Evolutionary conservation across 106 monocot genomes (phyloP).

Genomic region (Allium cepa): DNA sequence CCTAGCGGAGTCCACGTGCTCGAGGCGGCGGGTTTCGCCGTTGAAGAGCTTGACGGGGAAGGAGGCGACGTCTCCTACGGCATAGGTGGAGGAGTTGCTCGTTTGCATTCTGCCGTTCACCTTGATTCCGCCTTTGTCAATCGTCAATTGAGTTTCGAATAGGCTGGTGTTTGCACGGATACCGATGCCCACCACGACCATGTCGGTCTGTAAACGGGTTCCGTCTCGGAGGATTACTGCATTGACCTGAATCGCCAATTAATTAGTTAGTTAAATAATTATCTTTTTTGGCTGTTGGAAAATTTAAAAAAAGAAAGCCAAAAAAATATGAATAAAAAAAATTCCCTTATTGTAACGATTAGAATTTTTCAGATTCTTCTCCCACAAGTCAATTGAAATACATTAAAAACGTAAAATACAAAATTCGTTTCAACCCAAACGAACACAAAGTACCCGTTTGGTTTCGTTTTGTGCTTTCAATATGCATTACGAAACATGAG

Average conservation of each 20-base stretch:
- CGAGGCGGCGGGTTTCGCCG: slow-evolving; percentile 62
- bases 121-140: slow-evolving; percentile 94
- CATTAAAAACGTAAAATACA: too few species aligned
- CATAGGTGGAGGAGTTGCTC: slow-evolving; percentile 72
- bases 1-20: slow-evolving; percentile 92
- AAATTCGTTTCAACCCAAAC: too few species aligned
- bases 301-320: too few species aligned
- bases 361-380: too few species aligned
- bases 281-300: too few species aligned
- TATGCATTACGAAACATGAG: too few species aligned
- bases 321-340: too few species aligned
- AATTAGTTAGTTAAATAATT: too few species aligned
- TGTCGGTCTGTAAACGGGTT: slow-evolving; percentile 54
- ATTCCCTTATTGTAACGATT: too few species aligned
- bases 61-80: slow-evolving; percentile 89
- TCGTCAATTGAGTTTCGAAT: slow-evolving; percentile 66
- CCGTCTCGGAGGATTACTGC: slow-evolving; percentile 83
- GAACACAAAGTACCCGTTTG: too few species aligned
- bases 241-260: slow-evolving; percentile 35
- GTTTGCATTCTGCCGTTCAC: slow-evolving; percentile 89
- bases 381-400: too few species aligned
- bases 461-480: too few species aligned
- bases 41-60: slow-evolving; percentile 91
- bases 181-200: slow-evolving; percentile 95
- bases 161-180: slow-evolving; percentile 77